Evolutionary conservation across 768 basidiomycete genomes (phyloP).

Genomic region (Lentinus tigrinus): DNA sequence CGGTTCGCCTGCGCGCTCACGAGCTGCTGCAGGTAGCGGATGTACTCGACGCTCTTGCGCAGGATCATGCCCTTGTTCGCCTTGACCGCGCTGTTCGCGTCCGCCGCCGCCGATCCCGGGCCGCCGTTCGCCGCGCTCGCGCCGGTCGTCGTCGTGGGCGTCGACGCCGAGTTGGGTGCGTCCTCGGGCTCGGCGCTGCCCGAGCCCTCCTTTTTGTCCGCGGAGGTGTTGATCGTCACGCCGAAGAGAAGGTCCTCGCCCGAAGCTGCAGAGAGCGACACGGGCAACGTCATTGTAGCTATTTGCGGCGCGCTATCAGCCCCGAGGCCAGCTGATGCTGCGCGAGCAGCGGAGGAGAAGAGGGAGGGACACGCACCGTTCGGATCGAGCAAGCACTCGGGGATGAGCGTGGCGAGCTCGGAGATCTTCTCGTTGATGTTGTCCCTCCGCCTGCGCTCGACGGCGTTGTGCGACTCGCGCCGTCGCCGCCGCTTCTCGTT

Average conservation of each 20-base stretch:
- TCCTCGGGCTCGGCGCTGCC: slow-evolving; percentile 23
- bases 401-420: slow-evolving; percentile 86
- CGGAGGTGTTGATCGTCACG: slow-evolving; percentile 14
- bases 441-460: slow-evolving; percentile 82
- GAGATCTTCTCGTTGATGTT: slow-evolving; percentile 96
- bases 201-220: slow-evolving; percentile 28
- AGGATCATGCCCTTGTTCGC: slow-evolving; percentile 96
- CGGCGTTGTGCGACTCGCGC: slow-evolving; percentile 88
- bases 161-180: slow-evolving; percentile 1
- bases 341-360: not conserved
- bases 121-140: slow-evolving; percentile 22
- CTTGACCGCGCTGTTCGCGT: slow-evolving; percentile 58
- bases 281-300: slow-evolving; percentile 28
- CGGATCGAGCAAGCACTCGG: slow-evolving; percentile 78
- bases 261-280: slow-evolving; percentile 20
- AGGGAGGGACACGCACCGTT: slow-evolving; percentile 39
- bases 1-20: slow-evolving; percentile 76
- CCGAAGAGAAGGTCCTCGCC: slow-evolving; percentile 27
- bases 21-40: slow-evolving; percentile 79
- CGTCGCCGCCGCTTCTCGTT: slow-evolving; percentile 80
- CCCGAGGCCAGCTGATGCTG: not conserved
- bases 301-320: not conserved
- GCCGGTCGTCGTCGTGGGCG: slow-evolving; percentile 14
- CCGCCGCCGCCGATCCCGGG: not conserved
- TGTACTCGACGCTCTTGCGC: slow-evolving; percentile 58